phyloP scores from a whole-genome alignment of 1,284 basidiomycete genomes.

The Omphalotus olearius region DNA sequence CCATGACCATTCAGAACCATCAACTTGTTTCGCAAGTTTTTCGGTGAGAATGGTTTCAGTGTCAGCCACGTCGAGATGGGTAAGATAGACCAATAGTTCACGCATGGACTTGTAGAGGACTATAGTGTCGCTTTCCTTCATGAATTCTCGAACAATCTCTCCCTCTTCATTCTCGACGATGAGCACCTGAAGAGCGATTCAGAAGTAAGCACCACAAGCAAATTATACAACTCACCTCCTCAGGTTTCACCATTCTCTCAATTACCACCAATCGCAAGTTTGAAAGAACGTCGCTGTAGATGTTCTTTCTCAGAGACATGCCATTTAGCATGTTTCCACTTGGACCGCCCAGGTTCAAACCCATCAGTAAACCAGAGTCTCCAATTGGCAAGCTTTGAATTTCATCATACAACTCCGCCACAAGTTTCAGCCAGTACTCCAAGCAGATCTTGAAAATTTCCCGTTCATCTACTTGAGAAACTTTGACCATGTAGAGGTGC shows the following conservation, averaged over 20 bases:
- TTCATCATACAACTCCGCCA: constrained; percentile 97
- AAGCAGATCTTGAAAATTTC: constrained; percentile 99
- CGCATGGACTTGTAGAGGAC: constrained; percentile 99
- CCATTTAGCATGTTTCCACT: constrained; percentile 68
- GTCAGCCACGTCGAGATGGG: constrained; percentile 94
- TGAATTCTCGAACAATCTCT: constrained; percentile 98
- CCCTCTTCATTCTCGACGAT: constrained; percentile 99
- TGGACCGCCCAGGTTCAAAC: constrained; percentile 78
- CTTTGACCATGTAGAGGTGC: constrained; percentile 98
- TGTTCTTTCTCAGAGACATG: constrained; percentile 86
- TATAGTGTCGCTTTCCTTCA: constrained; percentile 99
- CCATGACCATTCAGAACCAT: constrained; percentile 99
- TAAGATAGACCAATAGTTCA: constrained; percentile 94
- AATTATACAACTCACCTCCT: constrained; percentile 69
- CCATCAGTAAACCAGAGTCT: constrained; percentile 92
- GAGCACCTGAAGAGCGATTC: constrained; percentile 60
- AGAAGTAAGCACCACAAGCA: constrained; percentile 6
- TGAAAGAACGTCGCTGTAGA: constrained; percentile 92
- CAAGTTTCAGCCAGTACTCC: constrained; percentile 99
- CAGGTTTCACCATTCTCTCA: constrained; percentile 99
- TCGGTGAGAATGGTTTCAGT: constrained; percentile 97
- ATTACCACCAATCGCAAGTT: constrained; percentile 97
- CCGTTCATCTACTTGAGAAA: constrained; percentile 96
- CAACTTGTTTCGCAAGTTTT: constrained; percentile 95
- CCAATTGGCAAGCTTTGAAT: constrained; percentile 90